Conservation (phyloP, 176 grass and related monocot genomes). For the Hsuehochloa calcarea region DNA sequence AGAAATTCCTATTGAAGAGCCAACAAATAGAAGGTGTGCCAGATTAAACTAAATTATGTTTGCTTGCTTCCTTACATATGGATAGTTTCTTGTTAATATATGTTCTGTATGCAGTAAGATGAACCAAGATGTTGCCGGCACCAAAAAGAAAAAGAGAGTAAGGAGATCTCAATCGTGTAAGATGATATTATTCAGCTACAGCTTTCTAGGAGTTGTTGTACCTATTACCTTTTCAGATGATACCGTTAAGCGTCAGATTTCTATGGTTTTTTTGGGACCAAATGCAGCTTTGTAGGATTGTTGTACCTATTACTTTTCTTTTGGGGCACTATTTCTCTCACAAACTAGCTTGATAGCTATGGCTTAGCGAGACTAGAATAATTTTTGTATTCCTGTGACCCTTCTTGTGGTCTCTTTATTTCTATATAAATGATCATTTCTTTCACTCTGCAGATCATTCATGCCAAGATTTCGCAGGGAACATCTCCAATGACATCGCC, state of each 20-base stretch:
- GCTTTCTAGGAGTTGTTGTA: conserved; percentile 25
- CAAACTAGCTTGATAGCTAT: not conserved
- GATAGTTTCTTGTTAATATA: conserved; percentile 24
- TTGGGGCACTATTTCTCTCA: not conserved
- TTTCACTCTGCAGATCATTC: conserved; percentile 39
- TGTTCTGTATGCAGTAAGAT: conserved; percentile 50
- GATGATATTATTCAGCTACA: conserved; percentile 40
- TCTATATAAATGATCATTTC: conserved; percentile 22
- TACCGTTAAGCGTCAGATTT: conserved; percentile 21
- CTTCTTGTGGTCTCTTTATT: conserved; percentile 8
- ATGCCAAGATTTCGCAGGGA: conserved; percentile 34
- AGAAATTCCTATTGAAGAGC: conserved; percentile 26
- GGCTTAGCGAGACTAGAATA: not conserved
- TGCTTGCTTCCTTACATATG: conserved; percentile 7
- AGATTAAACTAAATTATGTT: conserved; percentile 2
- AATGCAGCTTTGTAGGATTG: conserved; percentile 11
- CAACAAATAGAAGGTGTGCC: conserved; percentile 48
- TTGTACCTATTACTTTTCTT: conserved; percentile 3
- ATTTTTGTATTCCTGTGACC: not conserved
- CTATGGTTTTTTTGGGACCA: not conserved
- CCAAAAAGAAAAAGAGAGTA: conserved; percentile 75
- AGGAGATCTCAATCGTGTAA: conserved; percentile 71
- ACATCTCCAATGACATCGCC: conserved; percentile 47
- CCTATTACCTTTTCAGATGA: conserved; percentile 23
- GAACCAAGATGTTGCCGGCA: conserved; percentile 30